A percentile compares a stretch with the other conserved stretches of the same genome.
Conservation (phyloP, 2,329 filamentous ascomycete species). For the Penicillium sclerotigenum region DNA sequence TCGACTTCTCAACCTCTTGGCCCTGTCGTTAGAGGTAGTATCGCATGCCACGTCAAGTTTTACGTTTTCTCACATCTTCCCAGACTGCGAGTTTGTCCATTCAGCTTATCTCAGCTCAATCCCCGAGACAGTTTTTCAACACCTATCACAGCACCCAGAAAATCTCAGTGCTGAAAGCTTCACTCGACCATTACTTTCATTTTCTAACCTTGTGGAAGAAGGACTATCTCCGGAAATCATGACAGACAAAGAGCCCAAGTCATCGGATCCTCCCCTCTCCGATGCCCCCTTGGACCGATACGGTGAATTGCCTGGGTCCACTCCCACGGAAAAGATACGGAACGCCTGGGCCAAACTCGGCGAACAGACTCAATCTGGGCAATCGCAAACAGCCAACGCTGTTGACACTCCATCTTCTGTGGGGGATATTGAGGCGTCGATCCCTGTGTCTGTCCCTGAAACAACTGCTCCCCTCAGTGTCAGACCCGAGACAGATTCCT, state of each 20-base stretch:
- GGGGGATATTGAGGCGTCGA: slow-evolving; percentile 39
- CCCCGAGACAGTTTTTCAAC: not conserved
- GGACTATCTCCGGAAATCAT: slow-evolving; percentile 9
- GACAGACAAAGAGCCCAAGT: slow-evolving; percentile 20
- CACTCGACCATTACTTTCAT: not conserved
- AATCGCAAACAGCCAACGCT: slow-evolving; percentile 22
- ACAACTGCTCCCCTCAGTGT: slow-evolving; percentile 36
- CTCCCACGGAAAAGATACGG: slow-evolving; percentile 31
- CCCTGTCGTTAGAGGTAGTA: not conserved
- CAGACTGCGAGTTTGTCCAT: not conserved
- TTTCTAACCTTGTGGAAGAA: not conserved
- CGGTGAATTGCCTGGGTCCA: slow-evolving; percentile 29
- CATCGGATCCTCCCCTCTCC: not conserved
- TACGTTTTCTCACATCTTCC: not conserved
- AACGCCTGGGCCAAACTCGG: slow-evolving; percentile 30
- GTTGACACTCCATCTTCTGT: slow-evolving; percentile 44
- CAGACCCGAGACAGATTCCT: slow-evolving; percentile 31
- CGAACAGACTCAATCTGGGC: slow-evolving; percentile 18
- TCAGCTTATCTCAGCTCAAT: not conserved
- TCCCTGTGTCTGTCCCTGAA: slow-evolving; percentile 28
- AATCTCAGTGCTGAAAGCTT: not conserved
- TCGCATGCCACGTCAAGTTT: too few relatives aligned
- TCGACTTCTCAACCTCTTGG: not conserved
- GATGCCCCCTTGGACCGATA: slow-evolving; percentile 15
- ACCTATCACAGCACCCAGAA: not conserved